Evolutionary conservation across 176 grass and related monocot genomes (phyloP).

Genomic region (Metroxylon sagu): DNA sequence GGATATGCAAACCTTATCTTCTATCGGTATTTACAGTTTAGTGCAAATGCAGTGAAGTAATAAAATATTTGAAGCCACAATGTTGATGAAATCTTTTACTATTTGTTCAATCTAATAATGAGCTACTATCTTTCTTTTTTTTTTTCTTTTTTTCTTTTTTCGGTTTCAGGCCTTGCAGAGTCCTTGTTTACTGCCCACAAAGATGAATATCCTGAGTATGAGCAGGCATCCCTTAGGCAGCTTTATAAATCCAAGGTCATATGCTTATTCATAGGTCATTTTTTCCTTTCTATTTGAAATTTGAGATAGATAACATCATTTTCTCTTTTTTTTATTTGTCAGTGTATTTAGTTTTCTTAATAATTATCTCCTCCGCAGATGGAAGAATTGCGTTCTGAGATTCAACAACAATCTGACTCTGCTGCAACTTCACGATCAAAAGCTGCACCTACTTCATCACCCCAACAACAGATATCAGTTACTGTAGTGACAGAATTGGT

Average conservation of each 20-base stretch:
- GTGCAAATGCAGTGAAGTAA: no score
- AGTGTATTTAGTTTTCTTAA: constrained; percentile 2
- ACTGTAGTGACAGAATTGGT: constrained; percentile 91
- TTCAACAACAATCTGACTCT: constrained; percentile 67
- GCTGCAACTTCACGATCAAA: constrained; percentile 75
- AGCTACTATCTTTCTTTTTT: no score
- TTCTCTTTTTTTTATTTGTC: no score
- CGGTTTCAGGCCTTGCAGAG: constrained; percentile 65
- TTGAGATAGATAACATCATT: background rate
- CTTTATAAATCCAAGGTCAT: constrained; percentile 80
- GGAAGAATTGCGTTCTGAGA: constrained; percentile 68
- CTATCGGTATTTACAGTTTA: no score
- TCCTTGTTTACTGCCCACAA: constrained; percentile 83
- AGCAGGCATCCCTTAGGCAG: constrained; percentile 84
- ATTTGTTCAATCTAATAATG: no score
- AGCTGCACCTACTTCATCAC: constrained; percentile 50
- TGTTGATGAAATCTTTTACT: no score
- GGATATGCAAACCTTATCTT: no score
- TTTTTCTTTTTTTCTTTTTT: background rate
- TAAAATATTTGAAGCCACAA: no score
- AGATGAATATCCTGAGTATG: constrained; percentile 90
- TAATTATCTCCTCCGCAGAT: constrained; percentile 33
- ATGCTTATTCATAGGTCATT: no score
- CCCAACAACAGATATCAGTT: constrained; percentile 83
- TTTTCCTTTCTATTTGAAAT: no score